A percentile compares a stretch with the other conserved stretches of the same genome.
Conservation (phyloP, 2,329 filamentous ascomycete genomes). For the Paecilomyces formosus region DNA sequence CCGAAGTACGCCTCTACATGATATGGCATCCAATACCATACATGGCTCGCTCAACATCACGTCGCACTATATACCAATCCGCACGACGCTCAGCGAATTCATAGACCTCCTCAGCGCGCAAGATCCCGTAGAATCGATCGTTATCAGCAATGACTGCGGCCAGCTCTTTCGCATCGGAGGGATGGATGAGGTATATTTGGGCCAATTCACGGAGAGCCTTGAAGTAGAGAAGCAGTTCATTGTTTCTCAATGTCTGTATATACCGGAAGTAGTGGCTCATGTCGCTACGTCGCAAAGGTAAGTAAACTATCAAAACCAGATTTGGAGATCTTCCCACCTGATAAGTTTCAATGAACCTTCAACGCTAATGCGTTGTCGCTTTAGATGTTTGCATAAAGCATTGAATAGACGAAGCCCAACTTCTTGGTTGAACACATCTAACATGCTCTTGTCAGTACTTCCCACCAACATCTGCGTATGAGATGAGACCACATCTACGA, state of each 20-base stretch:
- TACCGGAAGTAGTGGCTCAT: constrained; percentile 91
- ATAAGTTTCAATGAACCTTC: constrained; percentile 88
- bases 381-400: constrained; percentile 92
- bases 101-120: constrained; percentile 92
- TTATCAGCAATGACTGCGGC: constrained; percentile 89
- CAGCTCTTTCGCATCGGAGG: constrained; percentile 83
- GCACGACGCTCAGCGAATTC: constrained; percentile 91
- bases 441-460: constrained; percentile 94
- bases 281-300: constrained; percentile 50
- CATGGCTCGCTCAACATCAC: constrained; percentile 90
- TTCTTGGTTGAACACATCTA: constrained; percentile 98
- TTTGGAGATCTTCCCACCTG: constrained; percentile 36
- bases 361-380: constrained; percentile 85
- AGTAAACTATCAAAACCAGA: background rate
- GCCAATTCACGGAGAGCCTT: constrained; percentile 82
- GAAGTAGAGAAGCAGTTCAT: constrained; percentile 82
- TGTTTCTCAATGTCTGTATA: constrained; percentile 72
- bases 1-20: constrained; percentile 54
- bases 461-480: constrained; percentile 91
- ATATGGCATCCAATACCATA: constrained; percentile 83
- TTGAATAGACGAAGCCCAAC: constrained; percentile 89
- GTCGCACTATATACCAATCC: constrained; percentile 89
- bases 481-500: constrained; percentile 77
- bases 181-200: constrained; percentile 90
- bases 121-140: constrained; percentile 84